A percentile compares a stretch with the other conserved stretches of the same genome.
Evolutionary conservation across 1,284 basidiomycete genomes (phyloP).

Genomic region (Binderoboletus segoi): DNA sequence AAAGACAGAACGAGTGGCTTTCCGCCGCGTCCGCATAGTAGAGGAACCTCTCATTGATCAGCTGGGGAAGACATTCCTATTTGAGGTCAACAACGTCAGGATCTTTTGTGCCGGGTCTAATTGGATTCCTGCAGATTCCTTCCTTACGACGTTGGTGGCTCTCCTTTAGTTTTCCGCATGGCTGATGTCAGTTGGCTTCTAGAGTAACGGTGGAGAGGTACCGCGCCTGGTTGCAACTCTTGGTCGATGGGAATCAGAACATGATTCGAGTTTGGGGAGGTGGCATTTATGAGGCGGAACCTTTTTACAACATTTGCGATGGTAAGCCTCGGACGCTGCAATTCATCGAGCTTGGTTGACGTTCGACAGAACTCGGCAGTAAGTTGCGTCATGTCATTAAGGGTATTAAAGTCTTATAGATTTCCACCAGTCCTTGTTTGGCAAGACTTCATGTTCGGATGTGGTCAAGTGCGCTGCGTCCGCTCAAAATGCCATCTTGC

Average conservation of each 20-base stretch:
- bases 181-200: neutral
- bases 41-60: constrained; percentile 76
- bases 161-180: constrained; percentile 1
- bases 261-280: constrained; percentile 88
- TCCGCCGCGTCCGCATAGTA: constrained; percentile 74
- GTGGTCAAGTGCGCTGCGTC: constrained; percentile 67
- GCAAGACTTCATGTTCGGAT: constrained; percentile 91
- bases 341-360: constrained; percentile 2
- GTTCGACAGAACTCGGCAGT: constrained; percentile 63
- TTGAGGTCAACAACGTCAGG: constrained; percentile 84
- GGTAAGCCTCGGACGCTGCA: constrained; percentile 42
- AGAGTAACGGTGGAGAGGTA: constrained; percentile 63
- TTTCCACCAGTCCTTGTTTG: constrained; percentile 71
- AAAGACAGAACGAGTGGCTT: constrained; percentile 63
- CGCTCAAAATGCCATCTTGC: constrained; percentile 6
- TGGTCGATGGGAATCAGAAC: constrained; percentile 82
- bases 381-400: constrained; percentile 36
- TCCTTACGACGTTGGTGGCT: constrained; percentile 70
- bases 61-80: constrained; percentile 80
- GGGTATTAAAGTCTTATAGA: neutral
- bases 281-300: constrained; percentile 77
- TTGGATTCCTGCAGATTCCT: constrained; percentile 92
- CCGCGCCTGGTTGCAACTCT: constrained; percentile 69
- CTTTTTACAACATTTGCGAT: constrained; percentile 81
- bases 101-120: constrained; percentile 92